These are phyloP conservation scores for Posidonia australis DNA, from an alignment of 106 monocot species.

Conservation along the genomic window DNA sequence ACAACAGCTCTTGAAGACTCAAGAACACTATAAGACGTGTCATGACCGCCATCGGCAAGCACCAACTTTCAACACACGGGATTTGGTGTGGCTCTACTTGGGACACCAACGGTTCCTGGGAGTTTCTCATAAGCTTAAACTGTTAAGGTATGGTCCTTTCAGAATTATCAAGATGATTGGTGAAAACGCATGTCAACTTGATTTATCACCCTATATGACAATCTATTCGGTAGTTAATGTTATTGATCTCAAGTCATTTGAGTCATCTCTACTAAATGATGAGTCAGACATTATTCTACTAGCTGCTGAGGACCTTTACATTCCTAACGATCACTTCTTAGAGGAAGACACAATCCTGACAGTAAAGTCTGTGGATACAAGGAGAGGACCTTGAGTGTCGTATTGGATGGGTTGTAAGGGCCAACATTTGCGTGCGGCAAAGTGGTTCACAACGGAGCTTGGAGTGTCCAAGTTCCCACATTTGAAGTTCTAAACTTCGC, in stretches of 20 bases:
- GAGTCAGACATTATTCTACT: not conserved
- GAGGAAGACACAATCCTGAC: not conserved
- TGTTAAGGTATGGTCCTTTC: not conserved
- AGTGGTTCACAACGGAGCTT: too few relatives aligned
- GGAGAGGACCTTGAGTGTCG: not conserved
- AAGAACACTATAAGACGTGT: not conserved
- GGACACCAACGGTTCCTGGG: not conserved
- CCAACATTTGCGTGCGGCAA: too few relatives aligned
- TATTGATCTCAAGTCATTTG: not conserved
- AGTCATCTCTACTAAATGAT: constrained; percentile 1
- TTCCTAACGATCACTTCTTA: not conserved
- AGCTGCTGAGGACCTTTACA: not conserved
- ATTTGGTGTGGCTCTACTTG: not conserved
- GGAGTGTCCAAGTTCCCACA: too few relatives aligned
- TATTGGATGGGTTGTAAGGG: not conserved
- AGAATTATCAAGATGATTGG: not conserved
- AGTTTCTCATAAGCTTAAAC: not conserved
- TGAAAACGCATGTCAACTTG: not conserved
- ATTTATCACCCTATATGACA: not conserved
- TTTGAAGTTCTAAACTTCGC: too few relatives aligned
- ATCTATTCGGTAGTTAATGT: not conserved
- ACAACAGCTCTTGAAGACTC: not conserved
- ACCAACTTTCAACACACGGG: not conserved
- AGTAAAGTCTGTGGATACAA: not conserved
- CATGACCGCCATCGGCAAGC: not conserved